Percentiles rank a stretch among this genome's conserved stretches.
phyloP scores from a whole-genome alignment of 495 filamentous ascomycete genomes.

The Talaromyces stipitatus region DNA sequence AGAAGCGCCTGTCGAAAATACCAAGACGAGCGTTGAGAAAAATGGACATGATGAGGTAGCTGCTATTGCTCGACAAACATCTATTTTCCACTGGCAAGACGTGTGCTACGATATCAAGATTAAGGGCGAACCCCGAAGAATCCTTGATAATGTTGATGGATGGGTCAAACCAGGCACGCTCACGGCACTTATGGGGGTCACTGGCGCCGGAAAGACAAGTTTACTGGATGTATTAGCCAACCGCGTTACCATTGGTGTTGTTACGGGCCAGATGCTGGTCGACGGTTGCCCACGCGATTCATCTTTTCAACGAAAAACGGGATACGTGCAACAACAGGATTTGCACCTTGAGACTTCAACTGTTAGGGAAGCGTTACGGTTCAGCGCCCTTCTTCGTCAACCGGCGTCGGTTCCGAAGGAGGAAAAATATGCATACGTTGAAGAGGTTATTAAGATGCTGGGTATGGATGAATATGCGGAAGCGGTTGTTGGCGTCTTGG shows the following conservation, averaged over 20 bases:
- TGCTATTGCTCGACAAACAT: conserved; percentile 49
- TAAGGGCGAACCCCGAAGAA: conserved; percentile 48
- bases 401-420: conserved; percentile 58
- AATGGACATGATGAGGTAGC: conserved; percentile 21
- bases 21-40: conserved; percentile 20
- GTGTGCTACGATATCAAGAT: conserved; percentile 66
- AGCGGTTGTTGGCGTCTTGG: conserved; percentile 36
- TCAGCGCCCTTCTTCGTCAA: conserved; percentile 80
- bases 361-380: conserved; percentile 74
- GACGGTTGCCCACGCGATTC: conserved; percentile 52
- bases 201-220: conserved; percentile 63
- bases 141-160: conserved; percentile 58
- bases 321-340: conserved; percentile 95
- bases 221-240: conserved; percentile 55
- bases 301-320: conserved; percentile 88
- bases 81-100: conserved; percentile 76
- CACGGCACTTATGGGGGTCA: conserved; percentile 57
- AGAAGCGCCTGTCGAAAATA: conserved; percentile 31
- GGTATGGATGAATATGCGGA: conserved; percentile 61
- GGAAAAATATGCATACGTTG: conserved; percentile 84
- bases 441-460: conserved; percentile 88
- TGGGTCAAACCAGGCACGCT: conserved; percentile 62
- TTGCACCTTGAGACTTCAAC: conserved; percentile 81
- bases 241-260: conserved; percentile 44
- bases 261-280: conserved; percentile 47